Base-by-base conservation (phyloP, 148 eudicot genomes). In the Camellia lanceoleosa region DNA sequence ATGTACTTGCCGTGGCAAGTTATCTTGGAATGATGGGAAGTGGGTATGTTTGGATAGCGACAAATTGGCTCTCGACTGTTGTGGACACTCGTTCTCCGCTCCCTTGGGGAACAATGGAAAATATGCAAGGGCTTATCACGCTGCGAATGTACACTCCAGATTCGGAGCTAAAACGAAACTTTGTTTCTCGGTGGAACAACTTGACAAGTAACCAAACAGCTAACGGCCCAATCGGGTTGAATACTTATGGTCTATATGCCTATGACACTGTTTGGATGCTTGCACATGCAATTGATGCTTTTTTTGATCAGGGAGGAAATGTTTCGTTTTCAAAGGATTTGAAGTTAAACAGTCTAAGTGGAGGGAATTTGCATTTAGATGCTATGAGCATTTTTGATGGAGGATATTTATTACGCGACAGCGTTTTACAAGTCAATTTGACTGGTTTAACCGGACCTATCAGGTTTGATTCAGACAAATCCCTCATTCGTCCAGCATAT, bases 211-310 rank as follows among this genome's bases (percentile, higher is more conserved):
- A 18, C 67, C 73, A 56, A 41, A 72, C 73, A 43, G 67, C 30
- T 7, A 76, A 81, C 58, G 89, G 78, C 49, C 68, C 89, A 0
- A 59, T 88, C 30, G 89, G 89, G 61, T 70, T 90, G 62, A 93
- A 87, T 68, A 71, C 88, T 7, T 86, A 86, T 56, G 94, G 89
- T 18, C 86, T 91, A 18, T 90, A 89, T 78, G 95, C 95, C 11
- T 93, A 93, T 71, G 95, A 93, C 79, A 84, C 93, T 4, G 93
- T 93, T 51, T 91, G 94, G 95, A 70, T 88, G 58, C 78, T 93
- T 71, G 95, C 97, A 56, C 82, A 47, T 79, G 95, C 95, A 3
- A 71, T 93, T 42, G 80, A 88, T 73, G 85, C 74, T 20, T 90
- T 81, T 72, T 75, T 90, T 12, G 72, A 81, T 83, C 82, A 85